Evolutionary conservation across 2,329 filamentous ascomycete genomes (phyloP), one percentile per base, ranked within the genome.

Genomic region (Fusarium sp.): DNA sequence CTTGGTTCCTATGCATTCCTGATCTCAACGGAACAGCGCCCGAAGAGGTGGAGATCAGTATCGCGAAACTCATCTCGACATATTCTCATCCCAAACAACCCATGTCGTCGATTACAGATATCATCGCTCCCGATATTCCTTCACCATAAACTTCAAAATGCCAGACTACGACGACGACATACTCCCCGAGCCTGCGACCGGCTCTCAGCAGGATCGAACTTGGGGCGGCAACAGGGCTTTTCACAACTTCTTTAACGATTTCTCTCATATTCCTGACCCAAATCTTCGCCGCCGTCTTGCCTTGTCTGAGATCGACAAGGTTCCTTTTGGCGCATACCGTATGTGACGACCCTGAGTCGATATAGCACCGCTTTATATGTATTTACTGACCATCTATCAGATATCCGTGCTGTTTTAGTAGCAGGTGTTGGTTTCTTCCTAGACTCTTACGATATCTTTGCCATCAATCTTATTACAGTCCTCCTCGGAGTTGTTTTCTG

Each of bases 401-500:
- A 95, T 80, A 84, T 94, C 27, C 88, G 92, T 49, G 90, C 92
- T 58, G 86, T 94, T 5, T 80, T 92, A 9, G 92, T 95, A 5
- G 92, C 92, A 27, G 93, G 93, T 51, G 90, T 93, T 63, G 93
- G 93, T 54, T 95, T 96, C 84, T 94, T 95, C 77, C 91, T 93
- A 49, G 93, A 95, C 79, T 91, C 91, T 15, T 95, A 95, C 81
- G 89, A 88, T 72, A 92, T 94, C 73, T 96, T 96, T 79, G 91
- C 93, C 76, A 92, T 94, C 79, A 92, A 92, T 78, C 83, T 95
- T 50, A 87, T 92, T 51, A 91, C 89, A 3, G 86, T 85, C 47
- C 88, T 95, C 77, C 81, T 95, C 16, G 93, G 93, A 46, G 86
- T 95, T 16, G 92, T 94, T 51, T 96, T 91, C 79, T 96, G 91